Base-by-base conservation (phyloP, 768 basidiomycete genomes). In the Lanmaoa pseudosensibilis region DNA sequence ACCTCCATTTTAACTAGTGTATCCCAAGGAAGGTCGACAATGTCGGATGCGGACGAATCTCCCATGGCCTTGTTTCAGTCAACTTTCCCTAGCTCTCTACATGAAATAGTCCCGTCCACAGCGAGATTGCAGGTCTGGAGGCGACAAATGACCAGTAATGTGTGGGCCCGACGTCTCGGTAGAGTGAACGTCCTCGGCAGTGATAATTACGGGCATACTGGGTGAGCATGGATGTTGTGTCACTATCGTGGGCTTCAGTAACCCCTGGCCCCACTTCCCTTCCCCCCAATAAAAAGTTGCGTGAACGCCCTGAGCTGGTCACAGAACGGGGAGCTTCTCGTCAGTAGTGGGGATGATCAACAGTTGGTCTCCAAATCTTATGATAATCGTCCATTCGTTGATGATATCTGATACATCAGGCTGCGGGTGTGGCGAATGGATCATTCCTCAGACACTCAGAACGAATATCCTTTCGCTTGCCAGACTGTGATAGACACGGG, bases 241-340 rank as follows among this genome's bases (percentile, higher is more conserved):
- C 32, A 18, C 30, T 16, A 18, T 46, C 46, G n/a, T 19, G 13
- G 33, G 25, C 40, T 11, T 43, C 46, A 8, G 27, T 47, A 25
- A 48, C 44, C 48, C 32, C 48, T 47, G 21, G 44, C 16, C 40
- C 7, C 12, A 43, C 23, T n/a, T n/a, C n/a, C n/a, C 33, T 12
- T 23, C 46, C 27, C 27, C 23, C 19, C n/a, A n/a, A n/a, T 7
- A 8, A 21, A 57, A 46, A 89, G 88, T 52, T 91, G 89, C 61
- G 87, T 90, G 32, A 92, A 92, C 65, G 86, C 90, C 33, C 62
- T 91, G 36, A 85, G 83, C 57, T 92, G 90, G 90, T 82, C 86
- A 2, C 75, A 75, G 46, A 78, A 82, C 52, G 90, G 88, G 2
- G 78, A 84, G 54, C 58, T 88, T 16, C 74, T 92, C 39, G 68